Base-by-base conservation (phyloP, 495 filamentous ascomycete species). In the Neurospora africana region DNA sequence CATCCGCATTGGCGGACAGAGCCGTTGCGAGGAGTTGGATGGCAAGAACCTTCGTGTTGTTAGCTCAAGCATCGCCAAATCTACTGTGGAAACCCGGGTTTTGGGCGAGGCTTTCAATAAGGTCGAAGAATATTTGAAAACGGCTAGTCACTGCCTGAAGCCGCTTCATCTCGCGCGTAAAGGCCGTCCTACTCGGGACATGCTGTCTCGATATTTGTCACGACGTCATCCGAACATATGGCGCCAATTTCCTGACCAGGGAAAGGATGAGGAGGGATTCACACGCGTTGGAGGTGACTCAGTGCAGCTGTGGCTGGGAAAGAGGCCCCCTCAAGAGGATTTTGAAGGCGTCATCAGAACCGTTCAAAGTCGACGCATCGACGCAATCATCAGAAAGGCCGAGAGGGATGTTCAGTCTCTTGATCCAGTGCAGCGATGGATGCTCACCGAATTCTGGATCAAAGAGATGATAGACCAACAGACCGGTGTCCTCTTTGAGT, bases 1-100 rank as follows among this genome's bases (percentile, higher is more conserved):
- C 38, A 86, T 95, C 69, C 89, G 92, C 21, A 88, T 95, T 15
- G 92, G 91, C 1, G 87, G 84, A 8, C 85, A 84, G 40, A 91
- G 88, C 1, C 91, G 91, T 75, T 89, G 87, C 0, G 87, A 91
- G 47, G 74, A 80, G 33, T 79, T 90, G 4, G 77, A 82, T 68
- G 75, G 78, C 1, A 73, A 86, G 23, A 89, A 87, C 68, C 82
- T 91, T 2, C 79, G 83, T 5, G 71, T 72, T 2, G 80, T 89
- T 9, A 75, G 76, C 17, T 72, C 71, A 65, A 21, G 13, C 3
- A 72, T 72, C 8, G 68, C 70, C 21, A 81, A 75, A 73, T 85
- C 75, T 10, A 80, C 74, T 69, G 41, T 79, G 0, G 82, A 84
- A 71, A 79, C 75, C 30, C 68, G 68, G 2, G 53, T 17, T 3